Percentiles rank a stretch among this genome's conserved stretches.
Conservation (phyloP, 352 stramenopile species). For the Phytophthora palmivora region DNA sequence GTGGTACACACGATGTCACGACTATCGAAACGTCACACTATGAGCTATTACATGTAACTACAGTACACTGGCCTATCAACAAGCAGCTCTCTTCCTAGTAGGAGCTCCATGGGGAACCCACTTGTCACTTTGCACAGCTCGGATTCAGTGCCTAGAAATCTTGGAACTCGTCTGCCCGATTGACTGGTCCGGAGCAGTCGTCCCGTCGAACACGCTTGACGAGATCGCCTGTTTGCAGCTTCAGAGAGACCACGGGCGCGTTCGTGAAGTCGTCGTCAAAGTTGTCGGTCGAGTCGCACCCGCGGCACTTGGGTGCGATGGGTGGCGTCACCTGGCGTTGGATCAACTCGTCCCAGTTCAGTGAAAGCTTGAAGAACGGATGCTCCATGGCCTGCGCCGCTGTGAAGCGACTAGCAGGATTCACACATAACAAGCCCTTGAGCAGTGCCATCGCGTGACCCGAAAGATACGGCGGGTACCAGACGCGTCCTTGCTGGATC, state of each 20-base stretch:
- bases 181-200: conserved; percentile 32
- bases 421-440: conserved; percentile 58
- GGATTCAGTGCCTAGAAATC: conserved; percentile 33
- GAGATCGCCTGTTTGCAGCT: conserved; percentile 39
- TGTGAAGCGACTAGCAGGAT: conserved; percentile 56
- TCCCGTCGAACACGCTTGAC: conserved; percentile 43
- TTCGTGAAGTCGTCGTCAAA: conserved; percentile 89
- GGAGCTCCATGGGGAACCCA: conserved; percentile 5
- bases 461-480: conserved; percentile 74
- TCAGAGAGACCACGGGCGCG: conserved; percentile 59
- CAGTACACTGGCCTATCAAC: conserved; percentile 31
- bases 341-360: conserved; percentile 76
- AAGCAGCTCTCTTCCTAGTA: too few relatives aligned
- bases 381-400: conserved; percentile 74
- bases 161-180: conserved; percentile 39
- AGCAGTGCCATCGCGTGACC: conserved; percentile 52
- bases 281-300: conserved; percentile 77
- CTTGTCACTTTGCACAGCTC: conserved; percentile 12
- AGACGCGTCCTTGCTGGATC: conserved; percentile 68
- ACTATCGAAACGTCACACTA: conserved; percentile 30
- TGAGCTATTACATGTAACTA: conserved; percentile 11
- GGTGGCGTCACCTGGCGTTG: conserved; percentile 69
- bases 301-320: conserved; percentile 63
- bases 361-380: conserved; percentile 66
- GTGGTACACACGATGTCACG: conserved; percentile 31